Percentiles rank a stretch among this genome's conserved stretches.
Evolutionary conservation across 768 basidiomycete species (phyloP).

Genomic region (Candolleomyces eurysporus): DNA sequence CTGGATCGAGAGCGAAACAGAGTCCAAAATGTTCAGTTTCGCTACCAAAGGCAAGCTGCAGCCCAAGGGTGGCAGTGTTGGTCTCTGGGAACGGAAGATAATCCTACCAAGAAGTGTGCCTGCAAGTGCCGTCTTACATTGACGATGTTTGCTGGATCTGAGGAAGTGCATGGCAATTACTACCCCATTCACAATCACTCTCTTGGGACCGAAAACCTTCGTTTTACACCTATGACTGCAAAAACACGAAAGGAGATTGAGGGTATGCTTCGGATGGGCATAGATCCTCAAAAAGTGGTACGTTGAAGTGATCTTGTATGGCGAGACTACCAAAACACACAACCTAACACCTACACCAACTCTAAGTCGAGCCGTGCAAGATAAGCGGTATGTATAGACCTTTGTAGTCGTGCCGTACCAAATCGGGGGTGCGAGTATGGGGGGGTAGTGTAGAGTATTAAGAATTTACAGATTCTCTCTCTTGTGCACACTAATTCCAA

Average conservation of each 20-base stretch:
- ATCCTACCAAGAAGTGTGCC: not conserved
- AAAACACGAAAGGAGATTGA: conserved; percentile 1
- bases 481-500: too few relatives aligned
- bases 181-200: not conserved
- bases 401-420: too few relatives aligned
- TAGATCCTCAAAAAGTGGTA: conserved; percentile 1
- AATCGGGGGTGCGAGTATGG: too few relatives aligned
- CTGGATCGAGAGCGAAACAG: not conserved
- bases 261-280: not conserved
- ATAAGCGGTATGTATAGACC: too few relatives aligned
- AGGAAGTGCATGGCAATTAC: not conserved
- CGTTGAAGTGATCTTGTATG: not conserved
- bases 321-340: too few relatives aligned
- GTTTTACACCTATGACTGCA: not conserved
- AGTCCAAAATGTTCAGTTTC: not conserved
- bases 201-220: not conserved
- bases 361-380: too few relatives aligned
- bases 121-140: not conserved
- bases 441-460: too few relatives aligned
- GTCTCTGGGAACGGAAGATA: not conserved
- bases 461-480: too few relatives aligned
- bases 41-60: not conserved
- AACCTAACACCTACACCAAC: too few relatives aligned
- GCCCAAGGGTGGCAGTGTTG: not conserved
- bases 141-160: not conserved